Conservation (phyloP, 2,329 filamentous ascomycete genomes). For the Fusarium drepaniforme region DNA sequence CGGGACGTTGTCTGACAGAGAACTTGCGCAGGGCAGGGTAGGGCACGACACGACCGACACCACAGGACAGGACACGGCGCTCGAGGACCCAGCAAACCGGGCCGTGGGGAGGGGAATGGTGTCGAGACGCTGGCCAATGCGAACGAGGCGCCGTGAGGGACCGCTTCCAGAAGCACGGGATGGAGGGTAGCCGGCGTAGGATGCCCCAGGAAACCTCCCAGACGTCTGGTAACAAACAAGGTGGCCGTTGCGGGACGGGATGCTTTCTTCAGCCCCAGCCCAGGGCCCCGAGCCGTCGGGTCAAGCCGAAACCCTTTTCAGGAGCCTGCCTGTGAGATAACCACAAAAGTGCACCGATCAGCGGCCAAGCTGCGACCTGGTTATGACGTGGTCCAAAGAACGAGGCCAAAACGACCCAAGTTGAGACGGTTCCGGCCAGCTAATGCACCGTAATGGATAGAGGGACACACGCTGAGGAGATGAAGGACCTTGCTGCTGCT, state of each 20-base stretch:
- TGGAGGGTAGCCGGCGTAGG: constrained; percentile 32
- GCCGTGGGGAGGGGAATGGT: constrained; percentile 38
- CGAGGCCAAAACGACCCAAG: constrained; percentile 13
- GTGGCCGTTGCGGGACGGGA: constrained; percentile 22
- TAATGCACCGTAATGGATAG: constrained; percentile 30
- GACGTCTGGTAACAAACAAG: constrained; percentile 26
- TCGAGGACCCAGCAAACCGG: constrained; percentile 30
- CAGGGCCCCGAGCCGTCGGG: constrained; percentile 34
- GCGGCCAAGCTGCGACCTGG: constrained; percentile 36
- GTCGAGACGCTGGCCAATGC: constrained; percentile 34
- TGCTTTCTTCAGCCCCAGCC: constrained; percentile 23
- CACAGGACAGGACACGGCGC: background rate
- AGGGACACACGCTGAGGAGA: constrained; percentile 9
- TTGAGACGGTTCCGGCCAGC: constrained; percentile 27
- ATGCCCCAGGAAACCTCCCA: constrained; percentile 37
- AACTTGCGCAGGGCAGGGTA: background rate
- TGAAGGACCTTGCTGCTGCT: background rate
- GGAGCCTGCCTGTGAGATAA: background rate
- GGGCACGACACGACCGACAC: background rate
- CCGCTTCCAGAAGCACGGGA: constrained; percentile 44
- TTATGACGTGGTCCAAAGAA: constrained; percentile 44
- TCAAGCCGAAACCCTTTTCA: constrained; percentile 33
- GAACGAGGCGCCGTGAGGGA: constrained; percentile 18
- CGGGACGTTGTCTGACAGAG: constrained; percentile 25
- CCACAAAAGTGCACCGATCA: constrained; percentile 32